A percentile compares a stretch with the other conserved stretches of the same genome.
Evolutionary conservation across 306 rosid genomes (phyloP).

Genomic region (Ziziphus jujuba): DNA sequence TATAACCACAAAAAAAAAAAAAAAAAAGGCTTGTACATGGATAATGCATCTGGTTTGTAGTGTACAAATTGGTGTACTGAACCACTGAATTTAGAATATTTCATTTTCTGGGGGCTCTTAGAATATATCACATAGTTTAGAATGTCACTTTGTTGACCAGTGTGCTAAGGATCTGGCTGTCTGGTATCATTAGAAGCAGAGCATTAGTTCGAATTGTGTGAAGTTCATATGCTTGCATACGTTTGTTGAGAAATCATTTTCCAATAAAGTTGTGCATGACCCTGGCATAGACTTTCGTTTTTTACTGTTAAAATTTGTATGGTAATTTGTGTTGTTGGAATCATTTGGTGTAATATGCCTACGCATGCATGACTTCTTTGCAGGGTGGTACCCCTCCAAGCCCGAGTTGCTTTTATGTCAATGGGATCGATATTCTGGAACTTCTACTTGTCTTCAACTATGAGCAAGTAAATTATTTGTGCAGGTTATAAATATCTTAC

Average conservation of each 20-base stretch:
- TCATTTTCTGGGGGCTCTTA: neutral
- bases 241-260: too few species aligned
- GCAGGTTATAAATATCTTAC: constrained; percentile 9
- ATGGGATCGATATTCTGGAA: constrained; percentile 91
- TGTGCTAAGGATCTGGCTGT: neutral
- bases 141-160: neutral
- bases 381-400: constrained; percentile 96
- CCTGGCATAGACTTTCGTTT: neutral
- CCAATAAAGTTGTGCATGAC: too few species aligned
- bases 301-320: neutral
- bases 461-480: constrained; percentile 62
- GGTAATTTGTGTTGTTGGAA: constrained; percentile 1
- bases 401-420: constrained; percentile 91
- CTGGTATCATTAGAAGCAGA: too few species aligned
- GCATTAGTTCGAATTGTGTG: too few species aligned
- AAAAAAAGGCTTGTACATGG: too few species aligned
- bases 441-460: constrained; percentile 77
- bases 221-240: too few species aligned
- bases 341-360: constrained; percentile 19
- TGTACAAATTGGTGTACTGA: neutral
- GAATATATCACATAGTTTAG: neutral
- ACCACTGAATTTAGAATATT: neutral
- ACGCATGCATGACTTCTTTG: constrained; percentile 25
- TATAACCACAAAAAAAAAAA: too few species aligned
- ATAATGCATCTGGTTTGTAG: neutral